Base-by-base conservation (phyloP, 768 basidiomycete genomes). In the Pulveroboletus sp. region DNA sequence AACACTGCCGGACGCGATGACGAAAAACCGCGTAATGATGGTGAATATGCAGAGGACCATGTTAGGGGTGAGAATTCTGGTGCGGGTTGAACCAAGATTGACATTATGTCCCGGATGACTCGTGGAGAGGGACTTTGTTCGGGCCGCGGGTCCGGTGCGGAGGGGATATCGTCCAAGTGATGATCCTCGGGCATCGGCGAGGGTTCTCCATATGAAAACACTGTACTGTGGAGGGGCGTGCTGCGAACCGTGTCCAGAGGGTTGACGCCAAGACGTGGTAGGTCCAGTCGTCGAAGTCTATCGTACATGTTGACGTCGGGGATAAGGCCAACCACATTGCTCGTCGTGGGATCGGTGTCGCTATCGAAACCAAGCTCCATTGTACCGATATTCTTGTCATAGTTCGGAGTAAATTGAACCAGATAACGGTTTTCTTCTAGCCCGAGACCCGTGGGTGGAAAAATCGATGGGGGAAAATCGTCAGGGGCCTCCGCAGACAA, bases 291-390 rank as follows among this genome's bases (percentile, higher is more conserved):
- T 22, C 58, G 49, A 39, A 60, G 53, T 6, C 36, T 45, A 20
- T 67, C 59, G 48, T 67, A 69, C 65, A 71, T 67, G 36, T 74
- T 74, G 22, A 71, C 53, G 40, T 67, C 66, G 50, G 68, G 66
- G 3, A 69, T 60, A 6, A 68, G 54, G 27, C 66, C 66, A 37
- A 68, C 42, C 7, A 40, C 19, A 31, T 55, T 43, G 36, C 43
- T 34, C 40, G 54, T n/a, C 27, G 34, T 23, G 20, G 51, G 26
- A 41, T 65, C 43, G 11, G 41, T 26, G 29, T 49, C 55, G 29
- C 23, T 37, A 30, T 56, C 54, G 17, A 57, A 44, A 27, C 45
- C 26, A 22, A 54, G 31, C 7, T 43, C 38, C 35, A 50, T 23
- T 29, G 2, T 16, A 20, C 46, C n/a, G 43, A 30, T n/a, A n/a